Base-by-base conservation (phyloP, 495 filamentous ascomycete species). In the Paragyromitra xinjiangensis region DNA sequence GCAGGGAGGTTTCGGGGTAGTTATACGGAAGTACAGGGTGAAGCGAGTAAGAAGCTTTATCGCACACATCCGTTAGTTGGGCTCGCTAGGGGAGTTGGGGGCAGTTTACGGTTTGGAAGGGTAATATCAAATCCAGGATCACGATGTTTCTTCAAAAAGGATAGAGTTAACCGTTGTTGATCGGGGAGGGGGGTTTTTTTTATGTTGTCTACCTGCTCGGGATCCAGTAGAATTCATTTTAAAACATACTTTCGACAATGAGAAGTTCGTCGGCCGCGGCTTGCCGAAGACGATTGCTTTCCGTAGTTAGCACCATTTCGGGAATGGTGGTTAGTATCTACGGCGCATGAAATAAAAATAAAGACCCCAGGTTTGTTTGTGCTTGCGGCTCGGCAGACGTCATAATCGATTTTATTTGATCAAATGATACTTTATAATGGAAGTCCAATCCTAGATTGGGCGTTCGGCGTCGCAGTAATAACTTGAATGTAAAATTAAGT, bases 11-110 rank as follows among this genome's bases (percentile, higher is more conserved):
- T 3, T 24, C 1, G 4, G 58, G 58, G 26, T 64, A 64, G 26
- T 24, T 42, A 7, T 19, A 29, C 7, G 34, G 70, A 40, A 73
- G 61, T 26, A 55, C 34, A n/a, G 56, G 56, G 22, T 56, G 70
- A 44, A 65, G 61, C 6, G 61, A 22, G 19, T 34, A 73, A 7
- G 7, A 37, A 42, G 26, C 61, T 65, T 65, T 14, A 42, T 55
- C 19, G 3, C 55, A 29, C 24, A 6, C 8, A 58, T 7, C 2
- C 5, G 6, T 58, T 14, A 58, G 55, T 58, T 29, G 9, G 55
- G 6, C 19, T 19, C 8, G 0, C 7, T 7, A 2, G 55, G 4
- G 16, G 16, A 22, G 8, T 5, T 14, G 34, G 1, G 26, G 26
- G 26, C 12, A 45, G 8, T 37, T 53, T 67, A 67, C 64, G 26